phyloP scores from a whole-genome alignment of 2,329 filamentous ascomycete genomes.

The Thielaviopsis ethacetica region DNA sequence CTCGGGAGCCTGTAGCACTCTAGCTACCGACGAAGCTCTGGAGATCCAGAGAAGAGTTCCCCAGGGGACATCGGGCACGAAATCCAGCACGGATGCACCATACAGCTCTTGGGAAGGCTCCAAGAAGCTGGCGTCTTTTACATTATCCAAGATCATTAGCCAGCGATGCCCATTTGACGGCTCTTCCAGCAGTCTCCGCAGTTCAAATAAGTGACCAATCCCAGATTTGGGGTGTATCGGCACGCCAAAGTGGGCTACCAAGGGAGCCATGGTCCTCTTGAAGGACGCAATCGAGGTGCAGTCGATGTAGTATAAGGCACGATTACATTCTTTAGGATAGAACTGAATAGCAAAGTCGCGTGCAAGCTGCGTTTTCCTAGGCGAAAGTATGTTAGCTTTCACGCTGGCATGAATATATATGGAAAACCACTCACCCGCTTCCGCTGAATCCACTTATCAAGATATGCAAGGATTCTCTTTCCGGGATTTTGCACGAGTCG shows the following conservation, averaged over 20 bases:
- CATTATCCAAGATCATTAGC: background rate
- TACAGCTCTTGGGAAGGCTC: background rate
- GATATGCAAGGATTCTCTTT: background rate
- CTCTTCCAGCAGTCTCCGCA: background rate
- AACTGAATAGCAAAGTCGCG: background rate
- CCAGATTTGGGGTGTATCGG: background rate
- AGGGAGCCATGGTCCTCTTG: background rate
- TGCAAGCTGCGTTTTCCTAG: background rate
- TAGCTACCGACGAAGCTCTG: background rate
- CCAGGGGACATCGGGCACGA: background rate
- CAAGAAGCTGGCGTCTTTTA: background rate
- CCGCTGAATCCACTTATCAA: background rate
- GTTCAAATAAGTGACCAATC: background rate
- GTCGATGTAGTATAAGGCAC: background rate
- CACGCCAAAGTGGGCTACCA: background rate
- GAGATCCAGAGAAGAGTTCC: background rate
- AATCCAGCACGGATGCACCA: background rate
- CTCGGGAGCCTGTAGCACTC: too few relatives aligned
- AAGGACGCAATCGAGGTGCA: background rate
- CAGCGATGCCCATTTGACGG: background rate
- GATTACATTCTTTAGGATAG: background rate
- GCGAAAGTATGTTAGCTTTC: background rate
- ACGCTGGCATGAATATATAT: background rate
- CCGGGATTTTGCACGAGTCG: background rate
- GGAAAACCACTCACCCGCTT: background rate